A percentile compares a stretch with the other conserved stretches of the same genome.
Conservation (phyloP, 208 protist genomes). For the Wallacemonas collosoma region DNA sequence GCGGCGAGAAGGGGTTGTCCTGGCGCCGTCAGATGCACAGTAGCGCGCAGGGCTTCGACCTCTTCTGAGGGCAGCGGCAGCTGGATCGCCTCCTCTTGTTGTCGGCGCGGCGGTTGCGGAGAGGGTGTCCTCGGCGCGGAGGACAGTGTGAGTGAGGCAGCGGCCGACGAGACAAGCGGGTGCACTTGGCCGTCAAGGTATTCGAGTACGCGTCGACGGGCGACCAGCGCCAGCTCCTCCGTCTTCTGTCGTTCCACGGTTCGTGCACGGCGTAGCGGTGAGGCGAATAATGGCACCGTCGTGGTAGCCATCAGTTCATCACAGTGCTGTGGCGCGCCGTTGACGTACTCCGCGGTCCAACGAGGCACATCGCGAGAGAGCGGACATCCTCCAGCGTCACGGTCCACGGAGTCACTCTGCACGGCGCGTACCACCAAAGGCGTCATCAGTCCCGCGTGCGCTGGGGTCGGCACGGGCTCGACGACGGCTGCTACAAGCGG, state of each 20-base stretch:
- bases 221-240: conserved; percentile 4
- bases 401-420: too few species aligned
- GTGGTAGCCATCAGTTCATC: background rate
- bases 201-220: conserved; percentile 8
- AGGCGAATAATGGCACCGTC: conserved; percentile 2
- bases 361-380: too few species aligned
- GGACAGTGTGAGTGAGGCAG: conserved; percentile 1
- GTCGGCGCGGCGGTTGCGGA: conserved; percentile 1
- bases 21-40: too few species aligned
- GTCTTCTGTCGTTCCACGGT: background rate
- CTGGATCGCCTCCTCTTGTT: background rate
- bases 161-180: background rate
- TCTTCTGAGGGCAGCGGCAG: too few species aligned
- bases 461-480: background rate
- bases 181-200: conserved; percentile 14
- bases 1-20: too few species aligned
- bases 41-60: too few species aligned
- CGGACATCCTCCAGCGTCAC: too few species aligned
- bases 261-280: conserved; percentile 1
- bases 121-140: background rate
- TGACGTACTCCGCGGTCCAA: background rate
- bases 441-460: background rate
- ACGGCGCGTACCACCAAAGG: too few species aligned
- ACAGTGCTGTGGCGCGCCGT: background rate
- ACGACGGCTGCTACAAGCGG: too few species aligned